Evolutionary conservation across 352 stramenopile genomes (phyloP), one percentile per base, ranked within the genome.

Genomic region (Pelagophyceae sp.): DNA sequence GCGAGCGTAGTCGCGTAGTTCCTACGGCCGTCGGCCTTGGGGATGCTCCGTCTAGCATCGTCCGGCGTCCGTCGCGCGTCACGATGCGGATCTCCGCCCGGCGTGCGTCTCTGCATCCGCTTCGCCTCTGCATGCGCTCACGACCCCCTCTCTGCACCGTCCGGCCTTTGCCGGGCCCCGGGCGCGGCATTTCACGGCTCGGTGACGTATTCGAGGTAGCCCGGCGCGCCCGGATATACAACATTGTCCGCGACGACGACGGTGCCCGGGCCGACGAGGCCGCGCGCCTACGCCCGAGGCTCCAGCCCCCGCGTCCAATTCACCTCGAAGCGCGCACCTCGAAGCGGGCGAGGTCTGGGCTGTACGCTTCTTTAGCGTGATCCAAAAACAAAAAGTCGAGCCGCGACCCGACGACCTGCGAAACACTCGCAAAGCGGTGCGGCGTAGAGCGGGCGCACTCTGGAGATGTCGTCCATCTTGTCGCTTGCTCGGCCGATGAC

Each of bases 201-300:
- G 20, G 23, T 37, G 67, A 74, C 67, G 35, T 51, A 2, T 20
- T 74, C 67, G 67, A 74, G 67, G 67, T 58, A 74, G 67, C 67
- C 67, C 35, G 67, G 67, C 11, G 67, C 67, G 67, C 67, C 67
- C 67, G 67, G 67, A 37, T 58, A 74, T 33, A 50, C 35, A 37
- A 74, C 67, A 37, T 74, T 74, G 67, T 74, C 67, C 2, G 67
- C 67, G 67, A 74, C 35, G 67, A 74, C 67, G 35, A 74, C 67
- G 27, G 67, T 74, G 33, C 67, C 67, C 15, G 29, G 45, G 11
- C 45, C 23, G 23, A 23, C 45, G 23, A 54, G 11, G 23, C 11
- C 45, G 11, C 45, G 11, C n/a, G n/a, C n/a, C n/a, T n/a, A n/a
- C n/a, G n/a, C n/a, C 11, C 45, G 45, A 54, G 11, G 45, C 11